Evolutionary conservation across 805 yeast species (phyloP), one percentile per base, ranked within the genome.

Genomic region (Ogataea polymorpha): DNA sequence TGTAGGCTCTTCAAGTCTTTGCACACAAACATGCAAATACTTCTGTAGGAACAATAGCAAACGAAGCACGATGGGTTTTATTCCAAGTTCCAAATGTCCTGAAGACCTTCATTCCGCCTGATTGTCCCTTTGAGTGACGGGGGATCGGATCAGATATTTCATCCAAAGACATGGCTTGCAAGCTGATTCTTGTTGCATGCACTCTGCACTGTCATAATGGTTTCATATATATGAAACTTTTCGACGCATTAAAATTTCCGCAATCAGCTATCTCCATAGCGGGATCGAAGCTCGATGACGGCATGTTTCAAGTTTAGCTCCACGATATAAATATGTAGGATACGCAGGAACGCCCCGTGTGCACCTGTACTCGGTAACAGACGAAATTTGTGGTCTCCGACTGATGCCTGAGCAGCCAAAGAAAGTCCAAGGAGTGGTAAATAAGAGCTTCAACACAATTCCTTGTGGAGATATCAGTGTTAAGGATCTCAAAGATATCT

Each of bases 401-500:
- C n/a, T 10, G 12, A 32, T 38, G 36, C 12, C 28, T 26, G 33
- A 30, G 21, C 26, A 13, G 28, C 33, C 35, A 10, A 28, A 41
- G 23, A 45, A 42, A 27, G 13, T 39, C n/a, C 51, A 45, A 31
- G 49, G 48, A 18, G 35, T 45, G 14, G 48, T 46, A 6, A 48
- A 42, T 31, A 48, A 45, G 40, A 42, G 49, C 25, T 46, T 52
- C 27, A 41, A 51, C 2, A 67, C 74, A 44, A 73, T 83, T 0
- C 75, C 81, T 0, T 62, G 60, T 20, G 86, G 84, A 0, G 62
- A 68, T 17, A 67, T 81, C 20, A 74, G 68, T 51, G 65, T 75
- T 3, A 70, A 72, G 32, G 89, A 85, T 51, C 50, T 85, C 32
- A 77, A 77, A 47, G 77, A 76, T 24, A 73, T 85, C 0, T 87